Conservation (phyloP, 768 basidiomycete species). For the Filobasidium floriforme region DNA sequence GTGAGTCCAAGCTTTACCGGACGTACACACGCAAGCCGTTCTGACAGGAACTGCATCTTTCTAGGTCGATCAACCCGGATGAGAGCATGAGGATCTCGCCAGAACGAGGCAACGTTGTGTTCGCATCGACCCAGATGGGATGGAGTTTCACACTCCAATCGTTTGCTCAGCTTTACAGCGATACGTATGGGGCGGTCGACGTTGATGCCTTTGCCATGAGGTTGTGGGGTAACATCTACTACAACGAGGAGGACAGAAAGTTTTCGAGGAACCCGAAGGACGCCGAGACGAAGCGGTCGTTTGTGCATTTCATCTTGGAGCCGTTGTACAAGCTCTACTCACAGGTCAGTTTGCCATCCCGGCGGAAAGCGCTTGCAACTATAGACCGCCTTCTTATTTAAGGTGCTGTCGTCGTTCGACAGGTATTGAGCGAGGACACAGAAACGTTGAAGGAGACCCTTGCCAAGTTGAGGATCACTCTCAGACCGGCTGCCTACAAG, state of each 20-base stretch:
- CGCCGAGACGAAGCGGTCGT: conserved; percentile 70
- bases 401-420: conserved; percentile 25
- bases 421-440: conserved; percentile 88
- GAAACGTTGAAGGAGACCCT: conserved; percentile 78
- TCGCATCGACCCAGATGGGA: conserved; percentile 91
- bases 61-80: conserved; percentile 69
- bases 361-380: neutral
- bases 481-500: conserved; percentile 93
- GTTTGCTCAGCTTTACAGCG: conserved; percentile 92
- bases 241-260: conserved; percentile 71
- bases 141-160: conserved; percentile 95
- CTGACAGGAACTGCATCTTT: neutral
- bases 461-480: conserved; percentile 63
- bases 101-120: conserved; percentile 91
- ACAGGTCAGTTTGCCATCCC: conserved; percentile 39
- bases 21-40: conserved; percentile 1
- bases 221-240: conserved; percentile 98
- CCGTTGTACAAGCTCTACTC: conserved; percentile 97
- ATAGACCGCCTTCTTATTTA: neutral
- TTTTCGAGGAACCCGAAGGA: conserved; percentile 80
- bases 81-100: conserved; percentile 82
- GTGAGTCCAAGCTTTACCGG: conserved; percentile 46
- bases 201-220: conserved; percentile 77
- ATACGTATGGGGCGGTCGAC: conserved; percentile 79
- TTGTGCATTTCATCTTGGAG: conserved; percentile 91